Evolutionary conservation across 1,284 basidiomycete species (phyloP).

Genomic region (Puccinia brachypodii): DNA sequence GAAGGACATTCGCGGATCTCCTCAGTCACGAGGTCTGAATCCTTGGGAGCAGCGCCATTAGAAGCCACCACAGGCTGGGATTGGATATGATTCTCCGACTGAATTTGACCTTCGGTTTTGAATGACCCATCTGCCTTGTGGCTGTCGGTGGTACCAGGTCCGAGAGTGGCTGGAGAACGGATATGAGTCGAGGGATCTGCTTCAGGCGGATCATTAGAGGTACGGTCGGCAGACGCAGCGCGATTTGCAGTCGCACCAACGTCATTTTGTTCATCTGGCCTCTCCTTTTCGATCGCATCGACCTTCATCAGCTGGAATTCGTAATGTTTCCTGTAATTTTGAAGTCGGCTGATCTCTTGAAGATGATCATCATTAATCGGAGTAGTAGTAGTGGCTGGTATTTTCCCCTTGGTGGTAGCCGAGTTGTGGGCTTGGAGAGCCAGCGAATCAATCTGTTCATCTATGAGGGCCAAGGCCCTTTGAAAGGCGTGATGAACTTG

Average conservation of each 20-base stretch:
- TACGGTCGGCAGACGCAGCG: not conserved
- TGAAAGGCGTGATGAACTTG: constrained; percentile 29
- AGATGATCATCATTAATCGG: not conserved
- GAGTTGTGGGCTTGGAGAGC: not conserved
- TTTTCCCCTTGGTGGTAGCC: not conserved
- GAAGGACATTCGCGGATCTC: constrained; percentile 22
- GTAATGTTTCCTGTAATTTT: constrained; percentile 16
- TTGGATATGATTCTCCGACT: not conserved
- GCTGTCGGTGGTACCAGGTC: not conserved
- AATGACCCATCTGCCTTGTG: not conserved
- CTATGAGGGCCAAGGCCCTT: constrained; percentile 15
- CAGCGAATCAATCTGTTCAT: not conserved
- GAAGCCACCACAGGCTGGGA: not conserved
- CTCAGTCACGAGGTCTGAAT: not conserved
- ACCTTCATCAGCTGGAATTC: constrained; percentile 15
- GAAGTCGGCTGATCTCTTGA: not conserved
- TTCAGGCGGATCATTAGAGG: not conserved
- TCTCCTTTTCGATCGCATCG: constrained; percentile 8
- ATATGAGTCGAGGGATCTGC: too few species aligned
- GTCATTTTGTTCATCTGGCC: not conserved
- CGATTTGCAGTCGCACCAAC: not conserved
- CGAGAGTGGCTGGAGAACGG: not conserved
- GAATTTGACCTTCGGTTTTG: too few species aligned
- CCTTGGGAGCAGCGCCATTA: not conserved
- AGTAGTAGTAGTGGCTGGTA: not conserved